A percentile compares a stretch with the other conserved stretches of the same genome.
Conservation (phyloP, 768 basidiomycete genomes). For the Cyathus striatus region DNA sequence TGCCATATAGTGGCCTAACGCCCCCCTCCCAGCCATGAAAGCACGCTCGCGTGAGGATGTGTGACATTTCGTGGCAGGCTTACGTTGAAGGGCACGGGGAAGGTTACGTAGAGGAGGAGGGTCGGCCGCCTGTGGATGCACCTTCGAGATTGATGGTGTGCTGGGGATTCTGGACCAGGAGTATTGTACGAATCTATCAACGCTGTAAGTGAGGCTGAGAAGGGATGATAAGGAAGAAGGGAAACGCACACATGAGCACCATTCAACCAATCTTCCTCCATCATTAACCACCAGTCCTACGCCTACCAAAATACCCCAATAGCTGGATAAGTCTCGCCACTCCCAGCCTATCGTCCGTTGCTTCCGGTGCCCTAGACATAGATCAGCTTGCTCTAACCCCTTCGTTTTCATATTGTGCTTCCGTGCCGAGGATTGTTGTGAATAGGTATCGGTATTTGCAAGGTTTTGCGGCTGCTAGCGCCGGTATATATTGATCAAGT, state of each 20-base stretch:
- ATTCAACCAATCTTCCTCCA: constrained; percentile 72
- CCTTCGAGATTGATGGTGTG: constrained; percentile 78
- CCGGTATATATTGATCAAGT: too few relatives aligned
- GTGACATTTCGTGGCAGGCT: constrained; percentile 43
- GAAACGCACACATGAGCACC: constrained; percentile 62
- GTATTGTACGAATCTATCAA: constrained; percentile 63
- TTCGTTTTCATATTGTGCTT: constrained; percentile 21
- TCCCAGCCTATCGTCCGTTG: constrained; percentile 77
- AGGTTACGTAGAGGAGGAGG: constrained; percentile 74
- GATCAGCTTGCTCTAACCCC: constrained; percentile 78
- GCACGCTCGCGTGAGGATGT: constrained; percentile 69
- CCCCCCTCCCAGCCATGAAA: constrained; percentile 51
- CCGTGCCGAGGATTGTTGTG: constrained; percentile 50
- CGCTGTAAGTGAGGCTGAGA: neutral
- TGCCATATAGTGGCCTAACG: constrained; percentile 59
- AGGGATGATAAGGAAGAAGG: neutral
- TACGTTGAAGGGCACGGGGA: constrained; percentile 46
- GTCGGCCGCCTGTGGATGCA: constrained; percentile 73
- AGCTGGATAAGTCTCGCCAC: constrained; percentile 63
- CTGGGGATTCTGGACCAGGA: constrained; percentile 66
- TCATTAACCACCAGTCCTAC: constrained; percentile 79
- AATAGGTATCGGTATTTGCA: too few relatives aligned
- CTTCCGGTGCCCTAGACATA: constrained; percentile 68
- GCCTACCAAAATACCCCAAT: constrained; percentile 45
- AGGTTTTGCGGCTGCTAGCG: too few relatives aligned